Evolutionary conservation across 352 stramenopile genomes (phyloP), one percentile per base, ranked within the genome.

Genomic region (Phytophthora hybrid): DNA sequence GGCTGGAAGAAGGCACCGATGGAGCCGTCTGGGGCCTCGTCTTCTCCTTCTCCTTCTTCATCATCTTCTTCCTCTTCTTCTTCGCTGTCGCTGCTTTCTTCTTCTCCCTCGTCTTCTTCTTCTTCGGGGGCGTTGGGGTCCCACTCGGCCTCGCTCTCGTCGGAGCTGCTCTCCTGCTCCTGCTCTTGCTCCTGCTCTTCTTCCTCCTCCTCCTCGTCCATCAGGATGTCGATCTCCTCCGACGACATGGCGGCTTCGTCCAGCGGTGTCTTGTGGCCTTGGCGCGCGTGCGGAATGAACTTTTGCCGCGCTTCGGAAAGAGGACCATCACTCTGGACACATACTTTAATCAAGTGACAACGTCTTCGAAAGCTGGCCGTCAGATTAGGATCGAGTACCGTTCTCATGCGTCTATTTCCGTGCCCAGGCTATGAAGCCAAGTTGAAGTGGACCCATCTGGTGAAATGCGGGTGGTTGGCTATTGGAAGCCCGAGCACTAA

Each of bases 131-230:
- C 59, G 54, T 59, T 52, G 1, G 75, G 69, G 19, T 76, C 62
- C 83, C 81, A 88, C 63, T 87, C 81, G 3, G 63, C 63, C 59
- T 93, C 82, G 26, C 49, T 61, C 31, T 80, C 78, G 46, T 63
- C 49, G 14, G 55, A 56, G 37, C 37, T 46, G 37, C 6, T 4
- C 37, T 13, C 26, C 26, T 31, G 26, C 26, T 31, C 26, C 26
- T 18, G 11, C 37, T 13, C 23, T 1, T 18, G 11, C 37, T 13
- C 23, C 1, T 44, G 37, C 23, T 44, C 37, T 18, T 44, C 37
- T 13, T 44, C 37, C 37, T 44, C 37, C 13, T 46, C 37, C 37
- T 46, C 37, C 18, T 66, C 62, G 19, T 51, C 52, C 49, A 71
- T 53, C 29, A 61, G 66, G 19, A 68, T 67, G 49, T 72, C 68